These are phyloP conservation scores for Sporothrix luriei DNA, from an alignment of 2,329 filamentous ascomycete species.

Conservation along the genomic window DNA sequence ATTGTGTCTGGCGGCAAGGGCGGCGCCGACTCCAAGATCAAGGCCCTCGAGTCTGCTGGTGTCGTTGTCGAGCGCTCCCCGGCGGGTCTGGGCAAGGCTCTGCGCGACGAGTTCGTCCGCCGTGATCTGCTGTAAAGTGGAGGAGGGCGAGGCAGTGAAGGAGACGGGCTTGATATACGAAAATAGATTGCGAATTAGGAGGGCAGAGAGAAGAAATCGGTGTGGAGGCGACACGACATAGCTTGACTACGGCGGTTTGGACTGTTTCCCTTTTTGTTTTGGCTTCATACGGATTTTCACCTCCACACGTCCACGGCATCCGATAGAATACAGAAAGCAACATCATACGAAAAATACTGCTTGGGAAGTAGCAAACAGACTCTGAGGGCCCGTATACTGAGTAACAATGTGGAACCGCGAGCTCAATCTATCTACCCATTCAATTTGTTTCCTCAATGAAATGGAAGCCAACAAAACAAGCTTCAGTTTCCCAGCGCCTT, in stretches of 20 bases:
- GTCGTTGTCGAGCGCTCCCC: slow-evolving; percentile 96
- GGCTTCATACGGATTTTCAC: not conserved
- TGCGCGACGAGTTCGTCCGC: slow-evolving; percentile 95
- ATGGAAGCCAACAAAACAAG: not conserved
- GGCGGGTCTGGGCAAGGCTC: slow-evolving; percentile 85
- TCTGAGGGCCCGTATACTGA: not conserved
- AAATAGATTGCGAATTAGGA: not conserved
- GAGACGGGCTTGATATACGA: not conserved
- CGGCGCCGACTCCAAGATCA: slow-evolving; percentile 97
- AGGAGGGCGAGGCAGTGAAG: not conserved
- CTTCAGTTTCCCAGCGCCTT: too few relatives aligned
- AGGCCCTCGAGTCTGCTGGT: slow-evolving; percentile 86
- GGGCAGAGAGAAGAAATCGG: not conserved
- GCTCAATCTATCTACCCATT: not conserved
- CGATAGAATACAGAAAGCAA: slow-evolving; percentile 28
- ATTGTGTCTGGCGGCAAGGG: slow-evolving; percentile 98
- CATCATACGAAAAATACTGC: slow-evolving; percentile 20
- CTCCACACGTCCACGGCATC: slow-evolving; percentile 17
- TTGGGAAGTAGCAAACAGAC: not conserved
- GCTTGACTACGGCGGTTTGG: slow-evolving; percentile 7
- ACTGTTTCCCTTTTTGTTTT: not conserved
- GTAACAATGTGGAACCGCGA: not conserved
- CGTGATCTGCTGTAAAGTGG: slow-evolving; percentile 82
- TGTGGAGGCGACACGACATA: not conserved
- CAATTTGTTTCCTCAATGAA: not conserved